These are phyloP conservation scores for Coniophora puteana DNA, from an alignment of 1,284 basidiomycete species.

Conservation along the genomic window DNA sequence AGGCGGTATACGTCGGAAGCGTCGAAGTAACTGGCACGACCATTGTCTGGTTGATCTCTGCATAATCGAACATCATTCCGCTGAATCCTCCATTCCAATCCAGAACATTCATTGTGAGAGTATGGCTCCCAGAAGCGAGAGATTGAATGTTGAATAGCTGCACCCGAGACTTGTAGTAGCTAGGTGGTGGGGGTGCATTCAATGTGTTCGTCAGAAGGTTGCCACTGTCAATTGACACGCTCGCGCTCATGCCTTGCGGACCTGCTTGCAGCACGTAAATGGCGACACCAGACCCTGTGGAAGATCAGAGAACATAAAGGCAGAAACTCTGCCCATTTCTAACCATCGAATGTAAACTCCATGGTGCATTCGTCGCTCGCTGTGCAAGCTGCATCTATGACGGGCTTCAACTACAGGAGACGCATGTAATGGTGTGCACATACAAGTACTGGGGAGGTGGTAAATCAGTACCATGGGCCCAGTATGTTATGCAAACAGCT, in stretches of 20 bases:
- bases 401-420: too few species aligned
- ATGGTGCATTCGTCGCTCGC: neutral
- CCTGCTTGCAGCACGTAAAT: constrained; percentile 1
- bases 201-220: neutral
- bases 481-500: too few species aligned
- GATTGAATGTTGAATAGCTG: neutral
- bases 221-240: constrained; percentile 1
- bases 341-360: constrained; percentile 1
- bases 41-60: neutral
- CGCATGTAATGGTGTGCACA: too few species aligned
- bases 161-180: neutral
- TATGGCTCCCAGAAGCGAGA: neutral
- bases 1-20: too few species aligned
- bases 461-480: too few species aligned
- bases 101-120: neutral
- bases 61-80: constrained; percentile 5
- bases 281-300: neutral
- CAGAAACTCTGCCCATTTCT: neutral
- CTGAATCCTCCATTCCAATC: neutral
- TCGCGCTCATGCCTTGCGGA: neutral
- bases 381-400: neutral
- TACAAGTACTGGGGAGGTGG: too few species aligned
- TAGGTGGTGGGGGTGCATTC: neutral
- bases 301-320: neutral
- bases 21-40: too few species aligned